Evolutionary conservation across 2,329 filamentous ascomycete genomes (phyloP), one percentile per base, ranked within the genome.

Genomic region (Xylaria sp.): DNA sequence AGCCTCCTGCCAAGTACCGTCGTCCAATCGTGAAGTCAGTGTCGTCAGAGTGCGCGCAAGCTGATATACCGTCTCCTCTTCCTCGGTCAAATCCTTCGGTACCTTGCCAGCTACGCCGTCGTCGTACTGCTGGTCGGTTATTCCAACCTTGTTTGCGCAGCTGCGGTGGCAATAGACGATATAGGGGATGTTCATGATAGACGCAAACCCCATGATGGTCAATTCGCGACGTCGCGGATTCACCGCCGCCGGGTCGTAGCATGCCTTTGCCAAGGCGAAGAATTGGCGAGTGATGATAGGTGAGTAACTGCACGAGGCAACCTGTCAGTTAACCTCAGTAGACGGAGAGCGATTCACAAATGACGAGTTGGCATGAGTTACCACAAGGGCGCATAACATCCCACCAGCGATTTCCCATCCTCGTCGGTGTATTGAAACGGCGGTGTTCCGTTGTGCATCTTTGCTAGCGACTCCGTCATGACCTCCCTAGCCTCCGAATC

Each of bases 191-290:
- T 63, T 27, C 54, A 65, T 18, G 47, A 66, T 35, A 3, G 70
- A 66, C 1, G 18, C 6, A 8, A 70, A 37, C 2, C 42, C 70
- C 44, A 70, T 8, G 29, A 68, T 53, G 18, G 68, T 68, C 0
- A 72, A 63, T 23, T 72, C 68, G 9, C 70, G 55, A 21, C 57
- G 65, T 1, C 60, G 60, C 12, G 68, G 65, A 5, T 63, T 64
- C 48, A 71, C 51, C 5, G 37, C 48, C 44, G 25, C 18, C 10
- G 50, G 25, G 10, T 32, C 27, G 50, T 53, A 53, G 5, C 25
- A 29, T 18, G 53, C 42, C 48, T 69, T 40, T 9, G 53, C 58
- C 29, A 63, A 2, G 1, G 37, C 58, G 13, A 68, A 68, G 21
- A 68, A 63, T 27, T 63, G 32, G 8, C 47, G 51, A 18, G 60